Conservation (phyloP, 257 asterid species). For the Solanum pinnatisectum region DNA sequence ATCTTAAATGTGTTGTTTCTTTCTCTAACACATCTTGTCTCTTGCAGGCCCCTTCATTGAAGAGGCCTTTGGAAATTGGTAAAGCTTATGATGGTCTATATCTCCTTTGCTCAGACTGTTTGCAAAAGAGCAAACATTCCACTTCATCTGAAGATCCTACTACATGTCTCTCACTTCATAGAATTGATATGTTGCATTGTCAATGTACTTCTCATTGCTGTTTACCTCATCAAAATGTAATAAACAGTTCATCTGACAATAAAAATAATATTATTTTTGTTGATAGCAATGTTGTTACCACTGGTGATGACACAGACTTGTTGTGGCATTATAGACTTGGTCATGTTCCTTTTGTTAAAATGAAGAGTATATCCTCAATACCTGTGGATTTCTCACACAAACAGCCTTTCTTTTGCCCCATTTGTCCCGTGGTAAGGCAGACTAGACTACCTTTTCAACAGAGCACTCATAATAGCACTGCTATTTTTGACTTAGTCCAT, state of each 20-base stretch:
- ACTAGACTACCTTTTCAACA: not conserved
- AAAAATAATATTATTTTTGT: not conserved
- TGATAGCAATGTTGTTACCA: not conserved
- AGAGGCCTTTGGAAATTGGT: not conserved
- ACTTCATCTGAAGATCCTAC: not conserved
- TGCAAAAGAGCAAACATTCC: not conserved
- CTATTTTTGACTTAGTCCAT: too few relatives aligned
- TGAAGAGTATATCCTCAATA: not conserved
- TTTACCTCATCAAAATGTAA: not conserved
- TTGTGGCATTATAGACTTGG: not conserved
- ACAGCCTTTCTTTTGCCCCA: not conserved
- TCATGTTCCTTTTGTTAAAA: not conserved
- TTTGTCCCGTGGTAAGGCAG: not conserved
- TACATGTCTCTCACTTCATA: not conserved
- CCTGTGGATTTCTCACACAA: not conserved
- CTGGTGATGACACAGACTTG: not conserved
- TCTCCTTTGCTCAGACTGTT: not conserved
- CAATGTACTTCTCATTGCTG: not conserved
- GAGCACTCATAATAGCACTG: not conserved
- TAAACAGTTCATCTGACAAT: not conserved
- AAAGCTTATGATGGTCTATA: not conserved
- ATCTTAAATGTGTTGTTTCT: not conserved
- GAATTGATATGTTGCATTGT: not conserved
- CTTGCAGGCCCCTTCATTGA: not conserved
- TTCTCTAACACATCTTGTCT: not conserved